Evolutionary conservation across 306 rosid genomes (phyloP).

Genomic region (Pyrus pyrifolia): DNA sequence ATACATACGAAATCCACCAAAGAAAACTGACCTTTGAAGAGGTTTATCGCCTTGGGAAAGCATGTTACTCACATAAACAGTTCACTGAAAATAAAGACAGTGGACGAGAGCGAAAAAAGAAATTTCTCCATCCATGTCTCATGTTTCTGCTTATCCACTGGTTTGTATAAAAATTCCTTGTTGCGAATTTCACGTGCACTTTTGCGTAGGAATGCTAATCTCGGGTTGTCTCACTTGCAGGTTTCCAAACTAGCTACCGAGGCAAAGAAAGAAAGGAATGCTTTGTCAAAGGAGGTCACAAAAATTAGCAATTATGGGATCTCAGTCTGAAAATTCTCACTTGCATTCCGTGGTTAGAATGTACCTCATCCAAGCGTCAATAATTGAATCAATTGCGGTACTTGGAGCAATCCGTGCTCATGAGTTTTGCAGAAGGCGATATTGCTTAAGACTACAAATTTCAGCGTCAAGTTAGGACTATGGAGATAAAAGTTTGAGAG

Average conservation of each 20-base stretch:
- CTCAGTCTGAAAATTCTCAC: conserved; percentile 51
- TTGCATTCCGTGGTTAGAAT: background rate
- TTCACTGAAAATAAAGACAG: no score
- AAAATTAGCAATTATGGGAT: conserved; percentile 84
- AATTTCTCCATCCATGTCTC: background rate
- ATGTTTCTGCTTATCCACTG: background rate
- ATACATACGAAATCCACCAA: background rate
- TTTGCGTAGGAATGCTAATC: conserved; percentile 14
- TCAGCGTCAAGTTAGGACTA: no score
- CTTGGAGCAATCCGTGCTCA: background rate
- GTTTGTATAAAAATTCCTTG: background rate
- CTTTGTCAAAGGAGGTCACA: conserved; percentile 60
- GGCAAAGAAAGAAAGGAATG: conserved; percentile 61
- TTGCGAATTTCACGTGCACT: background rate
- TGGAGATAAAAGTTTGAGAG: background rate
- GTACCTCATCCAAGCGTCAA: background rate
- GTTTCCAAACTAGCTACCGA: conserved; percentile 65
- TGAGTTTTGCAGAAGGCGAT: background rate
- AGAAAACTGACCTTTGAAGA: background rate
- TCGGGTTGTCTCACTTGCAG: conserved; percentile 37
- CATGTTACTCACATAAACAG: no score
- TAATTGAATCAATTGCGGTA: background rate
- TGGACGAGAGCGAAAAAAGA: no score
- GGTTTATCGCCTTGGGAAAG: background rate
- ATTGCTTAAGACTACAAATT: background rate